Conservation (phyloP, 192 early-diverging fungal genomes). For the Coemansia sp. region DNA sequence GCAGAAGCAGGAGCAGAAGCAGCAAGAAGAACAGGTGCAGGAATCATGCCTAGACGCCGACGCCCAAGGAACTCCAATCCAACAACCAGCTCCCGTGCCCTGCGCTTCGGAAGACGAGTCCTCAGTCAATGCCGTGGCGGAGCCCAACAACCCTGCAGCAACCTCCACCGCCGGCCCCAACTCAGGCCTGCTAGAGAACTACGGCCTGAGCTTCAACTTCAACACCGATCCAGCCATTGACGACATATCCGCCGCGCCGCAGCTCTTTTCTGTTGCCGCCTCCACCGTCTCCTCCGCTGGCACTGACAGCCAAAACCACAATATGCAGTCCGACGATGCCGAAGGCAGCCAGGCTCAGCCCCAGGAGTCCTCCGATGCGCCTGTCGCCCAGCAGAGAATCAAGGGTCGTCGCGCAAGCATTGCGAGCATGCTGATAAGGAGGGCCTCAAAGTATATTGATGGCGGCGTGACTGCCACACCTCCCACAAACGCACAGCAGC, state of each 20-base stretch:
- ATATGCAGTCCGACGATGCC: background rate
- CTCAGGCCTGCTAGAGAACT: slow-evolving; percentile 5
- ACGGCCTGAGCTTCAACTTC: slow-evolving; percentile 41
- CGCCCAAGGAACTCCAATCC: no score
- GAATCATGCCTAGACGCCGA: no score
- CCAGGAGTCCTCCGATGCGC: background rate
- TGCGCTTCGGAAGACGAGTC: no score
- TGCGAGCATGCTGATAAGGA: slow-evolving; percentile 34
- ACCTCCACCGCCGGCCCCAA: background rate
- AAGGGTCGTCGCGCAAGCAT: slow-evolving; percentile 36
- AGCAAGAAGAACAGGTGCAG: no score
- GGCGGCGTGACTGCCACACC: background rate
- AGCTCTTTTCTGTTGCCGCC: slow-evolving; percentile 20
- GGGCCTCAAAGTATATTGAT: slow-evolving; percentile 10
- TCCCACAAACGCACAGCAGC: no score
- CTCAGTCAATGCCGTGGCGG: background rate
- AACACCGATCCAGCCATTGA: slow-evolving; percentile 33
- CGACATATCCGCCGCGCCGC: slow-evolving; percentile 25
- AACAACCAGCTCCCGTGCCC: background rate
- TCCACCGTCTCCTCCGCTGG: background rate
- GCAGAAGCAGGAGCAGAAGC: background rate
- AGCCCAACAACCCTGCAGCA: background rate
- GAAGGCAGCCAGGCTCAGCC: background rate
- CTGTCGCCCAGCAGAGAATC: slow-evolving; percentile 9
- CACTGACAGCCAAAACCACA: background rate